phyloP scores from a whole-genome alignment of 345 rosid genomes.

The Eucalyptus regnans region DNA sequence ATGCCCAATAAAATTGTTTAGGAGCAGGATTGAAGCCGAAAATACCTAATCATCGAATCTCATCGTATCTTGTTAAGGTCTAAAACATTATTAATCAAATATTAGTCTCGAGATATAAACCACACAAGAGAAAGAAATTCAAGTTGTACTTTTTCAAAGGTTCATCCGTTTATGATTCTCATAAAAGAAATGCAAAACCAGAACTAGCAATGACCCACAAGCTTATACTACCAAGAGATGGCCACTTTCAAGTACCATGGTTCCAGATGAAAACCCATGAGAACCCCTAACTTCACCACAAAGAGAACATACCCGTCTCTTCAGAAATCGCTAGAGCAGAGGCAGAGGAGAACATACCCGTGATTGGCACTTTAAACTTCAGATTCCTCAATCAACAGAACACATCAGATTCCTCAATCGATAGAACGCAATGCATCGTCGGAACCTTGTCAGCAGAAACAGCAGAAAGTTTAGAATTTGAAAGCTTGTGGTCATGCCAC shows the following conservation, averaged over 20 bases:
- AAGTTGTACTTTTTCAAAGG: neutral
- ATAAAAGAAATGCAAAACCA: neutral
- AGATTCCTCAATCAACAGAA: neutral
- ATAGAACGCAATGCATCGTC: neutral
- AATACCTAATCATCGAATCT: neutral
- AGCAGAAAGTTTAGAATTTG: neutral
- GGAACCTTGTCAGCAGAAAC: neutral
- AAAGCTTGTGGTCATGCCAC: neutral
- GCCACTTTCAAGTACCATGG: neutral
- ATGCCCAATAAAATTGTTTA: neutral
- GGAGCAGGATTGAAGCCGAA: neutral
- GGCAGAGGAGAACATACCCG: neutral
- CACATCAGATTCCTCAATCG: neutral
- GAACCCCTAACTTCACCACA: neutral
- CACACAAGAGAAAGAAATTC: fast-evolving
- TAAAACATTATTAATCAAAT: neutral
- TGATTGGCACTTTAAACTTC: neutral
- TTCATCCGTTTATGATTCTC: neutral
- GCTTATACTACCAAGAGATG: neutral
- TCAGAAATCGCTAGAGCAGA: neutral
- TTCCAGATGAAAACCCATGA: neutral
- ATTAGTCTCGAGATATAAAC: neutral
- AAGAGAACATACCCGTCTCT: neutral
- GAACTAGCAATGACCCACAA: neutral
- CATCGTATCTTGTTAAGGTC: no score